phyloP scores from a whole-genome alignment of 1,284 basidiomycete species.

The Pholiota adiposa region DNA sequence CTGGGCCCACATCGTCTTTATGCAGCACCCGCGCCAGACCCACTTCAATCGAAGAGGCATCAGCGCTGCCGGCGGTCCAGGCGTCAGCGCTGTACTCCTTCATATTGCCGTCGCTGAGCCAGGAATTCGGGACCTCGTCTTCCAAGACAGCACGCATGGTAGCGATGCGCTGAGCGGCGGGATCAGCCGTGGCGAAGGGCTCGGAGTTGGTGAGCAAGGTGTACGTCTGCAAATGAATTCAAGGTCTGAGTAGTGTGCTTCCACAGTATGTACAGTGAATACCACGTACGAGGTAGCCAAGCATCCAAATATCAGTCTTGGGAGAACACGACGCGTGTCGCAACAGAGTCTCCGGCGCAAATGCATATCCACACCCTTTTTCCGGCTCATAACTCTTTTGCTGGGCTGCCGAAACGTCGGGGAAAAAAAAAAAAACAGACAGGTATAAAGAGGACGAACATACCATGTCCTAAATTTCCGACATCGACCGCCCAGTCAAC shows the following conservation, averaged over 20 bases:
- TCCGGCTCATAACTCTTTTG: slow-evolving; percentile 7
- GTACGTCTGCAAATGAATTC: slow-evolving; percentile 10
- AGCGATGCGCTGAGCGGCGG: slow-evolving; percentile 5
- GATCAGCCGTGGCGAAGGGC: not conserved
- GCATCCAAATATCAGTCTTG: slow-evolving; percentile 24
- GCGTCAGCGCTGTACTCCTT: slow-evolving; percentile 1
- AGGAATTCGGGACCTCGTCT: slow-evolving; percentile 8
- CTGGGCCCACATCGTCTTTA: slow-evolving; percentile 2
- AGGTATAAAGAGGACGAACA: not conserved
- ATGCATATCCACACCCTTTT: slow-evolving; percentile 6
- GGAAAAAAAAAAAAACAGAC: not conserved
- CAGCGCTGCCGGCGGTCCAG: not conserved
- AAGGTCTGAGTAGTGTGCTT: not conserved
- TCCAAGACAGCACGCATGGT: not conserved
- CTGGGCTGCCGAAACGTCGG: slow-evolving; percentile 10
- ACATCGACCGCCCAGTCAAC: slow-evolving; percentile 2
- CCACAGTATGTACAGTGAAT: not conserved
- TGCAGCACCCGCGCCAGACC: not conserved
- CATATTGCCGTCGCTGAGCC: slow-evolving; percentile 9
- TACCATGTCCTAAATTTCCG: slow-evolving; percentile 20
- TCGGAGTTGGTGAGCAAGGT: slow-evolving; percentile 5
- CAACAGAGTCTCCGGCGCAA: slow-evolving; percentile 17
- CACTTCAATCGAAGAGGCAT: slow-evolving; percentile 3
- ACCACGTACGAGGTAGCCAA: slow-evolving; percentile 19
- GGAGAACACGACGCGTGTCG: slow-evolving; percentile 14